These are phyloP conservation scores for Aspergillus costaricaensis DNA, from an alignment of 2,329 filamentous ascomycete genomes.

Conservation along the genomic window DNA sequence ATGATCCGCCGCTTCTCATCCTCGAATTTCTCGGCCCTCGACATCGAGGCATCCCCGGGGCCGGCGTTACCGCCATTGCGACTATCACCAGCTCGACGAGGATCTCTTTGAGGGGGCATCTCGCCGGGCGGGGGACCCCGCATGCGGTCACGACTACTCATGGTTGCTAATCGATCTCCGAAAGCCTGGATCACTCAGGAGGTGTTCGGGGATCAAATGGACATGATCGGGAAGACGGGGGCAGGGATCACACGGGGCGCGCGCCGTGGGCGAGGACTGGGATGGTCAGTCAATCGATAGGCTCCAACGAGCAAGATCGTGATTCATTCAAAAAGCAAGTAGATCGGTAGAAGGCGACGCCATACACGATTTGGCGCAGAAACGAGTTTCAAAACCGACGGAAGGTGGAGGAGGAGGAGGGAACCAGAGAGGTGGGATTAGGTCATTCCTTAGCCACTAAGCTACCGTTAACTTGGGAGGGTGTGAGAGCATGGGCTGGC, in stretches of 20 bases:
- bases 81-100: slow-evolving; percentile 36
- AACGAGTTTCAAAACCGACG: not conserved
- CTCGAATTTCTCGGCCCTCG: slow-evolving; percentile 81
- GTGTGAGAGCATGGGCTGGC: no score
- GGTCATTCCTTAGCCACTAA: slow-evolving; percentile 27
- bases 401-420: slow-evolving; percentile 15
- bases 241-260: slow-evolving; percentile 19
- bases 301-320: slow-evolving; percentile 12
- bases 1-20: slow-evolving; percentile 95
- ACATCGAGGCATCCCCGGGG: slow-evolving; percentile 36
- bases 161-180: slow-evolving; percentile 27
- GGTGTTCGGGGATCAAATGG: slow-evolving; percentile 30
- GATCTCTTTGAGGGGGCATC: slow-evolving; percentile 32
- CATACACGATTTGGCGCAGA: not conserved
- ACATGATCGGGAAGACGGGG: slow-evolving; percentile 33
- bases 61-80: slow-evolving; percentile 33
- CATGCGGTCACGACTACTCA: slow-evolving; percentile 41
- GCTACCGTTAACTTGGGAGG: no score
- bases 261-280: slow-evolving; percentile 7
- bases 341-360: slow-evolving; percentile 5
- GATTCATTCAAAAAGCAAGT: not conserved
- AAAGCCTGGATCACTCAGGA: slow-evolving; percentile 29
- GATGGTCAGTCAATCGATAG: slow-evolving; percentile 9
- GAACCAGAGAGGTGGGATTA: slow-evolving; percentile 24
- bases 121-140: slow-evolving; percentile 35